A percentile compares a stretch with the other conserved stretches of the same genome.
These are phyloP conservation scores for Aspergillus costaricaensis DNA, from an alignment of 2,329 filamentous ascomycete species.

Conservation along the genomic window DNA sequence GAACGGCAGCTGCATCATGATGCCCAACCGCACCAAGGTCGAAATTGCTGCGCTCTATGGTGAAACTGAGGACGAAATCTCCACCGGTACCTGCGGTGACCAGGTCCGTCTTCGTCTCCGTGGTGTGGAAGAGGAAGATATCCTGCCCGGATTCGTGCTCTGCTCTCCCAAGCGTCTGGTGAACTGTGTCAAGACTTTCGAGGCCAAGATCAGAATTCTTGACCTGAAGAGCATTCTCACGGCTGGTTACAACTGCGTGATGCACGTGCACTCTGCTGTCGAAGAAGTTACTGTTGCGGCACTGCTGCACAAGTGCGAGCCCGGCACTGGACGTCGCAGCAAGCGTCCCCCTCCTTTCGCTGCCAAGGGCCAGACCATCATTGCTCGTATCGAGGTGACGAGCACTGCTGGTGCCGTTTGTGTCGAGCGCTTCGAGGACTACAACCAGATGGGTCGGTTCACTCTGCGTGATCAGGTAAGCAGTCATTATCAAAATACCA, in stretches of 20 bases:
- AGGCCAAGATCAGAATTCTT: constrained; percentile 93
- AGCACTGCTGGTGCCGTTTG: constrained; percentile 85
- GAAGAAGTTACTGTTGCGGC: constrained; percentile 93
- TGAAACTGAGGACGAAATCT: constrained; percentile 91
- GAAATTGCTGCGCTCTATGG: constrained; percentile 85
- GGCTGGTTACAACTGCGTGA: constrained; percentile 94
- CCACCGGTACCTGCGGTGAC: constrained; percentile 82
- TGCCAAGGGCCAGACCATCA: constrained; percentile 77
- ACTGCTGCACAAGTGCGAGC: constrained; percentile 90
- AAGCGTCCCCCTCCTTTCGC: constrained; percentile 92
- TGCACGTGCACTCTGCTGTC: constrained; percentile 95
- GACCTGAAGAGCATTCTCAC: constrained; percentile 93
- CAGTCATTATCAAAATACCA: constrained; percentile 12
- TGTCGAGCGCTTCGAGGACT: constrained; percentile 92
- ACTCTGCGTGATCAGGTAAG: constrained; percentile 83
- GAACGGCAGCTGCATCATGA: constrained; percentile 81
- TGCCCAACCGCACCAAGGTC: constrained; percentile 86
- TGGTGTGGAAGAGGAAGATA: constrained; percentile 96
- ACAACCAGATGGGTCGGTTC: constrained; percentile 89
- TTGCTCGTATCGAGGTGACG: constrained; percentile 84
- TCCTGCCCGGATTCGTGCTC: constrained; percentile 91
- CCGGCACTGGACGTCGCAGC: constrained; percentile 89
- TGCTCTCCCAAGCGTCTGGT: constrained; percentile 93
- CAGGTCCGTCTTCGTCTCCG: constrained; percentile 90
- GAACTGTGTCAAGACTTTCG: constrained; percentile 84